These are phyloP conservation scores for Elaeagnus macrophylla DNA, from an alignment of 306 rosid genomes.

Conservation along the genomic window DNA sequence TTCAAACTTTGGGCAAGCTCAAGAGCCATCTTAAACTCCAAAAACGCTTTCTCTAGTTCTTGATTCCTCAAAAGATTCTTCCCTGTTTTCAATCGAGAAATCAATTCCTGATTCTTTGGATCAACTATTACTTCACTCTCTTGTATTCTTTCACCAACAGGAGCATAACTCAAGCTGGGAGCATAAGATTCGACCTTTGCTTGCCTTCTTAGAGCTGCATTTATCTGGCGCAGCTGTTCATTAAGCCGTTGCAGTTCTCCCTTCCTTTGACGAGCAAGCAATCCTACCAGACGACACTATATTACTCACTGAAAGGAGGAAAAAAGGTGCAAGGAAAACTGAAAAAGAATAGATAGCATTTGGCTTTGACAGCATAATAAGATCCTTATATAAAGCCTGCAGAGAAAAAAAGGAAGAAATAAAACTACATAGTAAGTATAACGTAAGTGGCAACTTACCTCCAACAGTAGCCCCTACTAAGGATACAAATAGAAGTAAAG, in stretches of 20 bases:
- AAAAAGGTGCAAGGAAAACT: too few species aligned
- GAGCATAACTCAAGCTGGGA: conserved; percentile 86
- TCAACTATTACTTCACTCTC: conserved; percentile 71
- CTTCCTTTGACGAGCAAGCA: conserved; percentile 91
- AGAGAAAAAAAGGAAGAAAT: not conserved
- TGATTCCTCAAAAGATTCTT: conserved; percentile 84
- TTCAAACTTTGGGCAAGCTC: conserved; percentile 61
- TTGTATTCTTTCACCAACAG: conserved; percentile 54
- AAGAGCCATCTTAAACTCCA: conserved; percentile 66
- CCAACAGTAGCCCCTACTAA: conserved; percentile 96
- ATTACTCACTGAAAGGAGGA: conserved; percentile 4
- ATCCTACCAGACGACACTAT: conserved; percentile 34
- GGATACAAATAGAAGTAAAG: conserved; percentile 70
- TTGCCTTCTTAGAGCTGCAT: conserved; percentile 78
- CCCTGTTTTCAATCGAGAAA: conserved; percentile 69
- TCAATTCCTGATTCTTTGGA: conserved; percentile 73
- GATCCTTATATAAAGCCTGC: not conserved
- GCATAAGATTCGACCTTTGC: conserved; percentile 97
- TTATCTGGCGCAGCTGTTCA: conserved; percentile 89
- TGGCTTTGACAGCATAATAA: too few species aligned
- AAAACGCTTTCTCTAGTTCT: conserved; percentile 60
- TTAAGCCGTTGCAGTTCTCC: conserved; percentile 67
- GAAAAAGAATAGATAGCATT: too few species aligned
- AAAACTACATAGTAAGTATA: conserved; percentile 7
- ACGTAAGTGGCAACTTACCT: conserved; percentile 45